A percentile compares a stretch with the other conserved stretches of the same genome.
phyloP scores from a whole-genome alignment of 1,284 basidiomycete genomes.

The Pisolithus thermaeus region DNA sequence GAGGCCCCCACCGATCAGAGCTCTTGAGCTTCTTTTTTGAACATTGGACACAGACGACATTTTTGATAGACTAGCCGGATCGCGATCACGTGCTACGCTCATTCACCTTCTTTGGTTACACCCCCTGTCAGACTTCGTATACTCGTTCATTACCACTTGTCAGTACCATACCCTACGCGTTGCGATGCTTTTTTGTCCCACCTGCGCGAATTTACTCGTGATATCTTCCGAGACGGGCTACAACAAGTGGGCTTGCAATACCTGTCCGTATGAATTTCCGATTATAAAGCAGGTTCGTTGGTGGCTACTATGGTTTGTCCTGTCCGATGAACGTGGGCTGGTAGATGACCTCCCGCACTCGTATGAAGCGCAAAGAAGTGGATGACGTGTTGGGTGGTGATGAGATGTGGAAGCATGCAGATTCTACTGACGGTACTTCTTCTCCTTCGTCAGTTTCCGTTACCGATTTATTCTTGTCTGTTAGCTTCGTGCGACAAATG shows the following conservation, averaged over 20 bases:
- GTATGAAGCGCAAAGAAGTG: constrained; percentile 78
- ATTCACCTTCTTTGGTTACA: too few relatives aligned
- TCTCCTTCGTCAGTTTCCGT: not conserved
- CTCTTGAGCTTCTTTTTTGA: too few relatives aligned
- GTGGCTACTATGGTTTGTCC: not conserved
- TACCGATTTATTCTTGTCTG: not conserved
- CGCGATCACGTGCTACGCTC: too few relatives aligned
- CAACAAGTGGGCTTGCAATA: constrained; percentile 92
- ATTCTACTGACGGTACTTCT: constrained; percentile 68
- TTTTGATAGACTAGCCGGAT: too few relatives aligned
- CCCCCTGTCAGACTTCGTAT: too few relatives aligned
- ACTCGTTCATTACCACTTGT: too few relatives aligned
- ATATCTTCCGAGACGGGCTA: constrained; percentile 69
- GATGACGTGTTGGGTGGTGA: constrained; percentile 94
- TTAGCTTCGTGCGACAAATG: constrained; percentile 87
- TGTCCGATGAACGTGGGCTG: not conserved
- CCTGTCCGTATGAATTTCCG: constrained; percentile 94
- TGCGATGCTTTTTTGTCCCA: constrained; percentile 89
- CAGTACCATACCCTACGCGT: not conserved
- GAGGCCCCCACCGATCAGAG: not conserved
- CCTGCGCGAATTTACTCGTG: constrained; percentile 88
- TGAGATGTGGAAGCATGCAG: constrained; percentile 94
- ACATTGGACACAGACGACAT: too few relatives aligned
- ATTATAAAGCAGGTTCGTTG: constrained; percentile 68
- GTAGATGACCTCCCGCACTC: constrained; percentile 85